Base-by-base conservation (phyloP, 257 asterid species). In the Ilex aquifolium region DNA sequence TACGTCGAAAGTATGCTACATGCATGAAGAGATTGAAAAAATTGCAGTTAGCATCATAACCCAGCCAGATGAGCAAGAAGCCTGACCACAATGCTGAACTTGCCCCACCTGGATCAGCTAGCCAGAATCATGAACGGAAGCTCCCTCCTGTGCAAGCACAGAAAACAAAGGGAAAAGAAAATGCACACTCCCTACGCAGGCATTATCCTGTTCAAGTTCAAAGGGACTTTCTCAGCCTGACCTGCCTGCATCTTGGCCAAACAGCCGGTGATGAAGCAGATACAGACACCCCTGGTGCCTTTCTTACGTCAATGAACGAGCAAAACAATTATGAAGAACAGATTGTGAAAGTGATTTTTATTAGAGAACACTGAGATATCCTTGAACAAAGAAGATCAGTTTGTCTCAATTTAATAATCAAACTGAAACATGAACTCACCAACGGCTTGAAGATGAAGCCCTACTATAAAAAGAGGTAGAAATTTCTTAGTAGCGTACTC, bases 151-250 rank as follows among this genome's bases (percentile, higher is more conserved):
- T 46, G 78, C 72, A 85, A 70, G 59, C 52, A 46, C n/a, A 46
- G 52, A 46, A 46, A 46, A 46, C 52, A 46, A 70, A 83, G 64
- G 76, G 59, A 83, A 68, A 80, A 63, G 65, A 70, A 76, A 68
- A 73, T 48, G 97, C 96, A 90, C 95, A 49, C 96, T 90, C 96
- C 97, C 95, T 88, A 80, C 95, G 97, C 97, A 90, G 96, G 96
- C 65, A 88, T 90, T 82, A 88, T 76, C 97, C 97, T 78, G 95
- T 79, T 90, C 95, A 90, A 96, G 96, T 90, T 72, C 96, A 74
- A 87, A 87, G 97, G 96, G 95, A 83, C 93, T 90, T 77, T 90
- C 95, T 90, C 95, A 90, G 97, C 89, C 96, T 66, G 88, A 64
- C 69, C 80, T 14, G 87, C 79, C 67, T 69, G 39, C 69, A 74